These are phyloP conservation scores for Alternaria sp. DNA, from an alignment of 2,329 filamentous ascomycete genomes.

Conservation along the genomic window DNA sequence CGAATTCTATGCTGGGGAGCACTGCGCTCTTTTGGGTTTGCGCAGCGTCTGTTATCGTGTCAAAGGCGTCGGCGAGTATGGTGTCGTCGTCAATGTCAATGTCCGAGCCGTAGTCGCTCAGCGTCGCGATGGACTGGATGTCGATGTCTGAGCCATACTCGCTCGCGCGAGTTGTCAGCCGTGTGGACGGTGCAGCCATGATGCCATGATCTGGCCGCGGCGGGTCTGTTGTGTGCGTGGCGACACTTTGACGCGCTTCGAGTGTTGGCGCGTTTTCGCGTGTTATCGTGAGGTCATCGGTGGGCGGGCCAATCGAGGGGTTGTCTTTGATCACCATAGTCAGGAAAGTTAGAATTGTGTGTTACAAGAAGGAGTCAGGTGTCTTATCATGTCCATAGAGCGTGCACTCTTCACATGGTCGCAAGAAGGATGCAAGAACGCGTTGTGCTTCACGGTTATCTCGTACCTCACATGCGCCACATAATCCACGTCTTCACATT, in stretches of 20 bases:
- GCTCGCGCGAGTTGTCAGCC: constrained; percentile 43
- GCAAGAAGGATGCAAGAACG: background rate
- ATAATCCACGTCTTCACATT: background rate
- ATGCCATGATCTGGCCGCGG: constrained; percentile 25
- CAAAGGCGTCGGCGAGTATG: constrained; percentile 26
- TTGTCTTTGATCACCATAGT: background rate
- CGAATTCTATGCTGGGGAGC: constrained; percentile 31
- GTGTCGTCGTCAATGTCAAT: constrained; percentile 66
- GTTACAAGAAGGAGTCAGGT: background rate
- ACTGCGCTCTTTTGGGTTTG: constrained; percentile 9
- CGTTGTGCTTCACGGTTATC: background rate
- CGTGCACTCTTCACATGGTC: background rate
- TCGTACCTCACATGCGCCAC: background rate
- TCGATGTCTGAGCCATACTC: constrained; percentile 71
- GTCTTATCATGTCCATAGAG: background rate
- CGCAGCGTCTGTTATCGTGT: constrained; percentile 10
- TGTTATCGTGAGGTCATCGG: constrained; percentile 23
- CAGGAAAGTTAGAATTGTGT: background rate
- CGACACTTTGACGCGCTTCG: constrained; percentile 15
- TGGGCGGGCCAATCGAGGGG: constrained; percentile 2
- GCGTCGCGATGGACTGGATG: constrained; percentile 46
- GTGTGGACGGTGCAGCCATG: constrained; percentile 28
- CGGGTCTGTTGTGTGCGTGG: constrained; percentile 9
- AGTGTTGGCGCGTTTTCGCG: constrained; percentile 18
- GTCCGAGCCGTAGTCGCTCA: constrained; percentile 71